Percentiles rank a stretch among this genome's conserved stretches.
These are phyloP conservation scores for Cyberlindnera misumaiensis DNA, from an alignment of 805 yeast genomes.

Conservation along the genomic window DNA sequence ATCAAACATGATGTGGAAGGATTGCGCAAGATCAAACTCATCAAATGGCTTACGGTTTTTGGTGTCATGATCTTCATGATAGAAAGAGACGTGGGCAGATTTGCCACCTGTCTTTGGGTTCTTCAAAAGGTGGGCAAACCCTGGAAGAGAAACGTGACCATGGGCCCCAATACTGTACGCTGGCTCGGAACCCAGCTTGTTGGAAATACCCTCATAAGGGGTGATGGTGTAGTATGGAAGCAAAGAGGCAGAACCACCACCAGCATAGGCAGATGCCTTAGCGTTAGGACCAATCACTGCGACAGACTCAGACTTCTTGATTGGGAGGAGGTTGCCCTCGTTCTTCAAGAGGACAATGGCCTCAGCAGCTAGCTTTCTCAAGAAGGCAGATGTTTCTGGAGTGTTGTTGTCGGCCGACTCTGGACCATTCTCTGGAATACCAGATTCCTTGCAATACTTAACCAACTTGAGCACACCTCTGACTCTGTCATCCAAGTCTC, in stretches of 20 bases:
- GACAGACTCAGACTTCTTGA: slow-evolving; percentile 33
- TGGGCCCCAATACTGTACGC: slow-evolving; percentile 31
- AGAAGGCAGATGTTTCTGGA: slow-evolving; percentile 36
- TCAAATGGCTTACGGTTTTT: slow-evolving; percentile 26
- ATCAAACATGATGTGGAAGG: slow-evolving; percentile 24
- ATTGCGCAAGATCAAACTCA: slow-evolving; percentile 14
- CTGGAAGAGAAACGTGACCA: slow-evolving; percentile 29
- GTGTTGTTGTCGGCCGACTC: slow-evolving; percentile 33
- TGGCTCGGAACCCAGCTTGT: slow-evolving; percentile 21
- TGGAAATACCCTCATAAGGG: slow-evolving; percentile 41
- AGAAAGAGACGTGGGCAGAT: slow-evolving; percentile 24
- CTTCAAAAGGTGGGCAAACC: slow-evolving; percentile 23
- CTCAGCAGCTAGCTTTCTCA: slow-evolving; percentile 42
- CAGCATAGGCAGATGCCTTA: slow-evolving; percentile 40
- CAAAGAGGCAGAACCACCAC: slow-evolving; percentile 60
- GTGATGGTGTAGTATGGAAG: slow-evolving; percentile 40
- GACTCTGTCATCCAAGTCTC: slow-evolving; percentile 42
- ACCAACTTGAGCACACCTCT: slow-evolving; percentile 42
- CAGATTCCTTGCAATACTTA: slow-evolving; percentile 36
- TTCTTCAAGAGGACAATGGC: slow-evolving; percentile 53
- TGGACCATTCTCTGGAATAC: slow-evolving; percentile 23
- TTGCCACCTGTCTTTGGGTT: slow-evolving; percentile 19
- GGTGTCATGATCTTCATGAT: slow-evolving; percentile 18
- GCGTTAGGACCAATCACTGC: slow-evolving; percentile 61
- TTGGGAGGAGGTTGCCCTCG: slow-evolving; percentile 40